Evolutionary conservation across 306 rosid species (phyloP), one percentile per base, ranked within the genome.

Genomic region (Morella rubra): DNA sequence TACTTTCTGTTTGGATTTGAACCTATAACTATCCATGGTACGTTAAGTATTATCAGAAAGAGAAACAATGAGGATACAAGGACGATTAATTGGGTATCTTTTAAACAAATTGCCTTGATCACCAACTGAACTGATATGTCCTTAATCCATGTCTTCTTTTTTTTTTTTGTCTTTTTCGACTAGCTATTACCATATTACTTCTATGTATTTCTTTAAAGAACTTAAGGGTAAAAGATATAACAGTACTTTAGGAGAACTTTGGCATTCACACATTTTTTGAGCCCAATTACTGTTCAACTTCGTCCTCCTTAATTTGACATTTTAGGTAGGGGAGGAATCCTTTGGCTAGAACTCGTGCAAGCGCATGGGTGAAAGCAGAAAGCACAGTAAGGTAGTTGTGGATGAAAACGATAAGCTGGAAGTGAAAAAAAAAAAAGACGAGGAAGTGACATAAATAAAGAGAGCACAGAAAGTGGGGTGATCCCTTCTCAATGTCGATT

Each of bases 401-500:
- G 81, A 66, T 77, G 86, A 74, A 77, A 80, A 71, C 15, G 75
- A 74, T 82, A 65, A 40, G 71, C 58, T 22, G 49, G 61, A 81
- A 52, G 56, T 76, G 81, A 73, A 84, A 42, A 55, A 50, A 73
- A 77, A 80, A 76, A 27, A 27, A 86, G 79, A 81, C 68, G 58
- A n/a, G 76, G 86, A 84, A 65, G 74, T 80, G 81, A 82, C 83
- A 74, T 51, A 44, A 85, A 78, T 76, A 68, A 80, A 77, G 86
- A 84, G 73, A 83, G 81, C 91, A 85, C 89, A 81, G 89, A 85
- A 85, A 87, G 82, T 77, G 76, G 84, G 83, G 62, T 76, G 76
- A 80, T 77, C 77, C 81, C 64, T 75, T 86, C 81, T 72, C 81
- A 77, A 77, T 76, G 88, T 87, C 86, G 74, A 83, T 83, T 79